Evolutionary conservation across 345 rosid genomes (phyloP), one percentile per base, ranked within the genome.

Genomic region (Lepidium africanum): DNA sequence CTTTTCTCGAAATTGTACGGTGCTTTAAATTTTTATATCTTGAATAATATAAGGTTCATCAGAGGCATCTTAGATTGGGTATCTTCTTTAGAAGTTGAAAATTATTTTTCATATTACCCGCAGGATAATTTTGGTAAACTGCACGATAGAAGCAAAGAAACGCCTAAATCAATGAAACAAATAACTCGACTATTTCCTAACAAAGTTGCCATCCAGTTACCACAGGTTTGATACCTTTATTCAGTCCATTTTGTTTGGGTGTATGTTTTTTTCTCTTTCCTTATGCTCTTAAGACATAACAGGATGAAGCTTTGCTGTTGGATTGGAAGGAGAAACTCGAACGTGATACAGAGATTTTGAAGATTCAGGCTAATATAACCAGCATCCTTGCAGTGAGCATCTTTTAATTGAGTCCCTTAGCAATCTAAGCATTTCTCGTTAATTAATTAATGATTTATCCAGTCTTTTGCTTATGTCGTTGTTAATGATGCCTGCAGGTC

Each of bases 241-340:
- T 45, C 35, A 41, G 42, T n/a, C 25, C 25, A 65, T 46, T 47
- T 55, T 69, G 25, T 50, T 12, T 48, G 16, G 5, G 35, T 37
- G 30, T 45, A 11, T 55, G 37, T 63, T 61, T n/a, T 45, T 67
- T 10, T 41, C 23, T 2, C 25, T 59, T 49, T 33, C 32, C 74
- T 79, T 56, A 71, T 66, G 68, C 67, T 69, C 76, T 37, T 56
- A 54, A 41, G 30, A 59, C 17, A 36, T 80, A 54, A 58, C 79
- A 95, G 97, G 99, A 91, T 55, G 97, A 95, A 82, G 80, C 86
- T 42, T 69, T 86, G 65, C 99, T 91, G 58, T 78, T 78, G 86
- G 97, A 89, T 72, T 95, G 96, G 99, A 95, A 95, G 86, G 97
- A 84, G 82, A 91, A 73, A 58, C 76, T 95, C 76, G 99, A 91